Conservation (phyloP, 805 yeast species). For the Komagataella kurtzmanii region DNA sequence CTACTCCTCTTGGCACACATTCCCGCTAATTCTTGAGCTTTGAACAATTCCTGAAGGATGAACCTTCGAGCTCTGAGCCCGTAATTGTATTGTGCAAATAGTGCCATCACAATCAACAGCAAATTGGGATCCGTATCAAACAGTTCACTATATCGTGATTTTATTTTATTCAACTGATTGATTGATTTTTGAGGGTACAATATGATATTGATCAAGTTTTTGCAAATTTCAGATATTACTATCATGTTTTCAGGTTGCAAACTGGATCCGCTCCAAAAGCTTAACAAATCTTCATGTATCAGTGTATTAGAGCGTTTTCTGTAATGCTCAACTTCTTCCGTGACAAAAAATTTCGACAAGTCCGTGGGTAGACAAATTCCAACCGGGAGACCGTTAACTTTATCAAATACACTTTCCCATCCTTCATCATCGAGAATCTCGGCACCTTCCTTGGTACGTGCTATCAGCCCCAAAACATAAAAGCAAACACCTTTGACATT, state of each 20-base stretch:
- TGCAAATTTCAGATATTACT: conserved; percentile 13
- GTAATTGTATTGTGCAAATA: conserved; percentile 44
- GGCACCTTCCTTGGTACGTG: conserved; percentile 64
- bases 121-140: conserved; percentile 41
- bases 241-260: conserved; percentile 2
- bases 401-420: conserved; percentile 44
- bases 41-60: conserved; percentile 46
- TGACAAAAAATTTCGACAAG: conserved; percentile 7
- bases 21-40: conserved; percentile 39
- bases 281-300: conserved; percentile 1
- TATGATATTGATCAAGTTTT: conserved; percentile 14
- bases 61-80: conserved; percentile 50
- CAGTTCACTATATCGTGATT: conserved; percentile 31
- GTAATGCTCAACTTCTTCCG: neutral
- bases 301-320: neutral
- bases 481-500: conserved; percentile 67
- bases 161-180: conserved; percentile 32
- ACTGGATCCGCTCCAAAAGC: neutral
- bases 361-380: conserved; percentile 15
- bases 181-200: conserved; percentile 15
- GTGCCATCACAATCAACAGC: conserved; percentile 35
- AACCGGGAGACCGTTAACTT: conserved; percentile 25
- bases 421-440: conserved; percentile 74
- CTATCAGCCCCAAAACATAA: conserved; percentile 60
- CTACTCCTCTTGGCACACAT: conserved; percentile 32